Evolutionary conservation across 352 stramenopile genomes (phyloP), one percentile per base, ranked within the genome.

Genomic region (Thraustochytrium striatum): DNA sequence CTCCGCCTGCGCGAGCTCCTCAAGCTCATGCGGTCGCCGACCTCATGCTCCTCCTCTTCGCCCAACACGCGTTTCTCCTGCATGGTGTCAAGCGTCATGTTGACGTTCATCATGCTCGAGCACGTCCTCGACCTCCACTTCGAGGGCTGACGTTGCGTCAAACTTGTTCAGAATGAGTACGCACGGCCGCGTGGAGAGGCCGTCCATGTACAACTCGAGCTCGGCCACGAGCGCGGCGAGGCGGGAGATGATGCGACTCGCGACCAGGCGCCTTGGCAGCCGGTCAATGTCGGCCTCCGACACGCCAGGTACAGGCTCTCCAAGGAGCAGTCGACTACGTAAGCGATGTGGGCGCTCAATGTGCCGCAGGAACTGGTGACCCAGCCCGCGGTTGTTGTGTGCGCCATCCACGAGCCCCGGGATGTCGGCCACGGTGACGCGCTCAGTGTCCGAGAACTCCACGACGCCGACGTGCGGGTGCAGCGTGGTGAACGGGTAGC

Each of bases 401-500:
- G 96, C 96, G 35, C 84, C 83, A 39, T 81, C 90, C 82, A 97
- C 91, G n/a, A 97, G 81, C 28, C 92, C 92, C 33, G 92, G 92
- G 84, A 97, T 94, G 84, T 96, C 91, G 62, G 89, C 91, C 9
- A 96, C 69, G 2, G 65, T 73, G 7, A 86, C 13, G 0, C 9
- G 28, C 9, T 81, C 28, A 7, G 57, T 52, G 57, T 86, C 84
- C n/a, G 58, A 28, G 38, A 83, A 87, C 9, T 83, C 38, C 25
- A 88, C 52, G 19, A 93, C 95, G 35, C 95, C 96, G 7, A 98
- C 91, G 58, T 96, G 91, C 21, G 96, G 95, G 82, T 97, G 90
- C 41, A 98, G 86, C 57, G 95, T 99, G 62, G 96, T 99, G 84
- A 99, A 99, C 41, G 94, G 92, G 84, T 98, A 99, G 28, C 91